A percentile compares a stretch with the other conserved stretches of the same genome.
Conservation (phyloP, 116 monocot genomes). For the Iris pallida region DNA sequence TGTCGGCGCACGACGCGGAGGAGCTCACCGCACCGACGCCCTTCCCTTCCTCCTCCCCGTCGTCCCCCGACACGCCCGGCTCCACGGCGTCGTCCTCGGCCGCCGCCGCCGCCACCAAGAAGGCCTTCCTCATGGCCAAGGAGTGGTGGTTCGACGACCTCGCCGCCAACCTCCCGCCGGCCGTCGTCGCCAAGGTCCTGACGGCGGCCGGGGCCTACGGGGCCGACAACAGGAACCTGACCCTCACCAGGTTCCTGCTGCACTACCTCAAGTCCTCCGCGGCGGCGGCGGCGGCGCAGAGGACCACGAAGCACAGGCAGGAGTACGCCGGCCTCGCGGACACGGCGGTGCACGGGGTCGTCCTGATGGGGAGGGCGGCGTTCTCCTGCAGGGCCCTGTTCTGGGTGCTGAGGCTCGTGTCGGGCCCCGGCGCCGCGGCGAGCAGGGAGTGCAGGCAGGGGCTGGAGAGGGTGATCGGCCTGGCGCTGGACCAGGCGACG, state of each 20-base stretch:
- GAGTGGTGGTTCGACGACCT: conserved; percentile 99
- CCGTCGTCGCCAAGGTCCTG: conserved; percentile 49
- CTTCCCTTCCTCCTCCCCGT: conserved; percentile 44
- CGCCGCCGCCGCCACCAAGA: conserved; percentile 35
- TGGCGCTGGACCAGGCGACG: conserved; percentile 61
- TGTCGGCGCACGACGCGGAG: conserved; percentile 46
- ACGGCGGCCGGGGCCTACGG: conserved; percentile 46
- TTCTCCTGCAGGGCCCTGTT: conserved; percentile 73
- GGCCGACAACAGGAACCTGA: conserved; percentile 61
- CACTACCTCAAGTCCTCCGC: conserved; percentile 61
- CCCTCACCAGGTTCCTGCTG: conserved; percentile 72
- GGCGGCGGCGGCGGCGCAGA: conserved; percentile 10
- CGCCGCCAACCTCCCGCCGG: conserved; percentile 46
- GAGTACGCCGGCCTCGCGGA: conserved; percentile 56
- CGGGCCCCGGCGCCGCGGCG: conserved; percentile 26
- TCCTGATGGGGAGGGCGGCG: conserved; percentile 39
- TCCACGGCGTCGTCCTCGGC: conserved; percentile 32
- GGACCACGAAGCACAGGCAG: background rate
- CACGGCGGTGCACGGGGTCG: conserved; percentile 67
- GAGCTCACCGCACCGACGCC: conserved; percentile 17
- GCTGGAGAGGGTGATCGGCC: conserved; percentile 71
- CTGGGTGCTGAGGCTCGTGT: conserved; percentile 68
- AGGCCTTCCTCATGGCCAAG: conserved; percentile 10
- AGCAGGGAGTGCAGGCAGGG: conserved; percentile 56
- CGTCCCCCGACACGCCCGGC: conserved; percentile 35